Evolutionary conservation across 495 filamentous ascomycete genomes (phyloP).

Genomic region (Penicillium bialowiezense): DNA sequence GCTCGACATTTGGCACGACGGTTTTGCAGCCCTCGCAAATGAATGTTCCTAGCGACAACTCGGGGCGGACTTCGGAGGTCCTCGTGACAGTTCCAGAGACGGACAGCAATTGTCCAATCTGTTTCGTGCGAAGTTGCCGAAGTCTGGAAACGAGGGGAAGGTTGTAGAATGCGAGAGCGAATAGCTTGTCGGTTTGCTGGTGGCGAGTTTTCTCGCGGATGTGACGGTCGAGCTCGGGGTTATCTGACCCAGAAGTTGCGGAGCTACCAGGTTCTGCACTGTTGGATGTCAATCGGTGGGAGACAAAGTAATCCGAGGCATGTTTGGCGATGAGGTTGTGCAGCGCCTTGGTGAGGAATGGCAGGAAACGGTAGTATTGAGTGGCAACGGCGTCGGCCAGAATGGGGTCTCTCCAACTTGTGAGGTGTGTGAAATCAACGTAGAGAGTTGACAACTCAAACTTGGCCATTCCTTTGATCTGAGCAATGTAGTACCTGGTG

Average conservation of each 20-base stretch:
- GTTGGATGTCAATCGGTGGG: slow-evolving; percentile 75
- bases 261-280: slow-evolving; percentile 63
- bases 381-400: slow-evolving; percentile 80
- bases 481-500: slow-evolving; percentile 94
- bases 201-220: slow-evolving; percentile 67
- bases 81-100: slow-evolving; percentile 96
- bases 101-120: slow-evolving; percentile 88
- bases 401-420: slow-evolving; percentile 63
- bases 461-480: slow-evolving; percentile 83
- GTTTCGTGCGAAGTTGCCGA: slow-evolving; percentile 81
- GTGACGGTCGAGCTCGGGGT: slow-evolving; percentile 30
- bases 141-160: slow-evolving; percentile 89
- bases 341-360: slow-evolving; percentile 84
- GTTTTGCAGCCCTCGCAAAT: slow-evolving; percentile 82
- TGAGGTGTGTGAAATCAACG: slow-evolving; percentile 89
- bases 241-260: slow-evolving; percentile 63
- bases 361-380: slow-evolving; percentile 93
- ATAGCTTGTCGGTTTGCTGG: slow-evolving; percentile 95
- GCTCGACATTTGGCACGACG: slow-evolving; percentile 85
- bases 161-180: slow-evolving; percentile 94
- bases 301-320: slow-evolving; percentile 88
- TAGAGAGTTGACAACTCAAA: slow-evolving; percentile 94
- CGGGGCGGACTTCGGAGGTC: slow-evolving; percentile 93
- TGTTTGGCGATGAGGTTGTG: slow-evolving; percentile 93
- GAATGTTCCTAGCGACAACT: slow-evolving; percentile 90